These are phyloP conservation scores for Polyporus arcularius DNA, from an alignment of 768 basidiomycete species.

Conservation along the genomic window DNA sequence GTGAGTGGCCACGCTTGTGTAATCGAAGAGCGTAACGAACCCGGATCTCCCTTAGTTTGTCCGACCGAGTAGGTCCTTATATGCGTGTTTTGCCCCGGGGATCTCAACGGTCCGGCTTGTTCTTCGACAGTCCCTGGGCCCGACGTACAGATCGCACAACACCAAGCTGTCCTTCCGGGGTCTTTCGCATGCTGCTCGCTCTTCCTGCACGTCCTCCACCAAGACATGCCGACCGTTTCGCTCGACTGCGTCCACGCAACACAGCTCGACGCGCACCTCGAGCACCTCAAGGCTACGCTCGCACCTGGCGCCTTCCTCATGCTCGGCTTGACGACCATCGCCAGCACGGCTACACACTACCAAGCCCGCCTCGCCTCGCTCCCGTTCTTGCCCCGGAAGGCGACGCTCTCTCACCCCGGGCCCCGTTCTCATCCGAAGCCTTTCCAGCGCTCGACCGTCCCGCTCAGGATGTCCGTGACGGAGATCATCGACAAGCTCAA, in stretches of 20 bases:
- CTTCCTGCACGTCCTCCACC: constrained; percentile 14
- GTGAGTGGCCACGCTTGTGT: too few species aligned
- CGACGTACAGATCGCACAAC: too few species aligned
- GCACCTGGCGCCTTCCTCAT: constrained; percentile 10
- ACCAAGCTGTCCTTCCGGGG: too few species aligned
- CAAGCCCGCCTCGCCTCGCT: constrained; percentile 19
- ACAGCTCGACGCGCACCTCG: constrained; percentile 12
- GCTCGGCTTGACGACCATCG: constrained; percentile 23
- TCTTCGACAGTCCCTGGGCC: too few species aligned
- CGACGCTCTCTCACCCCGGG: neutral
- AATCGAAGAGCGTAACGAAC: too few species aligned
- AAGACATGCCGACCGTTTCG: constrained; percentile 5
- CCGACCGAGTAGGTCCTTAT: neutral
- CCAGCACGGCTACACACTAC: neutral
- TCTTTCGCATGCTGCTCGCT: constrained; percentile 9
- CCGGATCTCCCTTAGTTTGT: too few species aligned
- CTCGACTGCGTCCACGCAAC: constrained; percentile 20
- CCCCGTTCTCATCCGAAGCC: neutral
- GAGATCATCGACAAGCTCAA: constrained; percentile 20
- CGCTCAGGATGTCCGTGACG: constrained; percentile 22
- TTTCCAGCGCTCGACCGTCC: constrained; percentile 9
- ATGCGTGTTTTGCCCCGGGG: neutral
- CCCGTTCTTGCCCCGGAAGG: constrained; percentile 24
- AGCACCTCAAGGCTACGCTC: constrained; percentile 18
- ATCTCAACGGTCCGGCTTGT: neutral